Percentiles rank a stretch among this genome's conserved stretches.
phyloP scores from a whole-genome alignment of 1,284 basidiomycete species.

The Fomitopsis schrenkii region DNA sequence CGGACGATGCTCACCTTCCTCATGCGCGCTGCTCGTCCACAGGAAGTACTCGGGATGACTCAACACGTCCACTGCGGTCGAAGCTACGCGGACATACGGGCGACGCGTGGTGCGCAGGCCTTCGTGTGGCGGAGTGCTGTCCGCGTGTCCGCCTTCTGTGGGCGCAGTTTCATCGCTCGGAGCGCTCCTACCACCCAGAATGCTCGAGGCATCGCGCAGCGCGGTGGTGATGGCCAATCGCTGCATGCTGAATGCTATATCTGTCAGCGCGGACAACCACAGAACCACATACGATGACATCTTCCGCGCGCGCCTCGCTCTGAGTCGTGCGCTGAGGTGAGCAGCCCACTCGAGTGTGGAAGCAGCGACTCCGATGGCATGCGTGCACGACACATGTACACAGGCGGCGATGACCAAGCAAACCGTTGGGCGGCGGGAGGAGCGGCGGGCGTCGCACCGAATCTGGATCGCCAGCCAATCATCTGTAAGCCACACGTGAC shows the following conservation, averaged over 20 bases:
- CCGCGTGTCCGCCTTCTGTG: no score
- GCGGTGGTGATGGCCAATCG: neutral
- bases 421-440: neutral
- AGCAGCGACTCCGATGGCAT: no score
- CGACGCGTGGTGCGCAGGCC: no score
- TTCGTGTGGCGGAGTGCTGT: no score
- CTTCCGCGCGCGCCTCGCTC: neutral
- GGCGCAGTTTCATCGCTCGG: neutral
- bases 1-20: no score
- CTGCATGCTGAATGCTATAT: neutral
- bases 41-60: no score
- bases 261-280: neutral
- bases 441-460: neutral
- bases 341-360: neutral
- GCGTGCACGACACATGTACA: no score
- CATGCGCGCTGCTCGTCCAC: no score
- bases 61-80: no score
- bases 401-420: neutral
- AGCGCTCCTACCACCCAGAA: neutral
- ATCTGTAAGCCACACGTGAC: constrained; percentile 9
- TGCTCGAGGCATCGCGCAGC: neutral
- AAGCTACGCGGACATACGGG: no score
- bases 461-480: constrained; percentile 5
- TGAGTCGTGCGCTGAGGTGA: neutral
- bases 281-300: neutral